Base-by-base conservation (phyloP, 306 rosid species). In the Cucumis melo region DNA sequence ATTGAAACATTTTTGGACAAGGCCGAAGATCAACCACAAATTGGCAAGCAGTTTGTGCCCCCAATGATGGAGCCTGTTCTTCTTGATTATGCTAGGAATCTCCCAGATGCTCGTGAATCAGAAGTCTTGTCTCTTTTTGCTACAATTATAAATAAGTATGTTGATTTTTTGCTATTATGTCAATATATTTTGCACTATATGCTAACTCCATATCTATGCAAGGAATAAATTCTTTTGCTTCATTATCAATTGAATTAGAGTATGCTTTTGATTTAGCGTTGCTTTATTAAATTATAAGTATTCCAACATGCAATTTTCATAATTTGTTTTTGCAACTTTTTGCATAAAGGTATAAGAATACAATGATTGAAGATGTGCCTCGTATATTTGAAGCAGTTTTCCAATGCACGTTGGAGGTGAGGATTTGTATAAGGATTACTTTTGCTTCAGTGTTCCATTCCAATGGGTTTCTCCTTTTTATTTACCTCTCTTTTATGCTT, bases 41-140 rank as follows among this genome's bases (percentile, higher is more conserved):
- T 89, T 72, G 99, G 99, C 68, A 95, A 90, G 72, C 99, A 95
- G 64, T 92, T 95, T 88, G 99, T 95, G 83, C 96, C 99, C 29
- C 99, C 99, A 4, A 95, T 95, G 99, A 86, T 95, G 96, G 99
- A 95, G 88, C 98, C 98, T 12, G 97, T 95, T 63, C 93, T 95
- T 8, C 95, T 92, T 76, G 99, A 95, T 84, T 95, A 95, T 59
- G 93, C 98, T 34, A 88, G 99, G 86, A 95, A 95, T 88, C 88
- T 92, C 79, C 98, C 99, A 66, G 99, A 95, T 86, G 99, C 99
- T 27, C 88, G 99, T 81, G 99, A 95, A 79, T 92, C 99, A 0
- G 99, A 95, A 86, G 99, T 95, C 75, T 79, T 95, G 76, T 95
- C 99, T 36, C 96, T 94, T 73, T 94, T 94, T 92, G 99, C 99